Evolutionary conservation across 2,329 filamentous ascomycete genomes (phyloP).

Genomic region (Hypoxylon sp.): DNA sequence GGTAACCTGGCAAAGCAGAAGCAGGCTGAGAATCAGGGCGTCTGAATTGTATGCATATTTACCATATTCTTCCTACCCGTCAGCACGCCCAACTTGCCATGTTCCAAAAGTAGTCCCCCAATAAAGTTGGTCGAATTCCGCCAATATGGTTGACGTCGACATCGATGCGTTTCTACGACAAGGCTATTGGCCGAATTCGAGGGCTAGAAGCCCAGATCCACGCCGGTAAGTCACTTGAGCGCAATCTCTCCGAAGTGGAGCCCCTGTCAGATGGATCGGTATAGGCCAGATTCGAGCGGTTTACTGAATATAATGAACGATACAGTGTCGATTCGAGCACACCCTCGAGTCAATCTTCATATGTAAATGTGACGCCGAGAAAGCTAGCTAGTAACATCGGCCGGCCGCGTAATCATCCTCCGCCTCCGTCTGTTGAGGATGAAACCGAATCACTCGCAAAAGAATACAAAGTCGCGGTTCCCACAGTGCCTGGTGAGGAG

Average conservation of each 20-base stretch:
- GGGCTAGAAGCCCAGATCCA: constrained; percentile 48
- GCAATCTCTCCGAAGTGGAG: constrained; percentile 24
- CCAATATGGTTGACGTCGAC: constrained; percentile 51
- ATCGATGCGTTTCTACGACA: constrained; percentile 51
- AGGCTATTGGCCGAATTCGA: constrained; percentile 54
- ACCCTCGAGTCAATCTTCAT: constrained; percentile 42
- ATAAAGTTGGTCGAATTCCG: constrained; percentile 32
- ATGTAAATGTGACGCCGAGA: constrained; percentile 46
- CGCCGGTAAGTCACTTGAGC: constrained; percentile 47
- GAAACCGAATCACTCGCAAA: constrained; percentile 73
- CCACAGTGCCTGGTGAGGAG: constrained; percentile 64
- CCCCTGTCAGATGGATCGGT: constrained; percentile 10
- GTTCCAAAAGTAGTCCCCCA: constrained; percentile 41
- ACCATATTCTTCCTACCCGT: constrained; percentile 21
- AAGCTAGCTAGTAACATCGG: constrained; percentile 44
- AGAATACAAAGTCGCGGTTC: constrained; percentile 65
- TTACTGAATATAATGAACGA: constrained; percentile 43
- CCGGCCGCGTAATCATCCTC: constrained; percentile 63
- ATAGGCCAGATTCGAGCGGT: constrained; percentile 11
- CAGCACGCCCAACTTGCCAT: constrained; percentile 43
- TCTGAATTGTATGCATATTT: constrained; percentile 44
- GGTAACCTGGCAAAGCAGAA: constrained; percentile 38
- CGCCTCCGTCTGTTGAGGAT: constrained; percentile 78
- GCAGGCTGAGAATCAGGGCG: constrained; percentile 46
- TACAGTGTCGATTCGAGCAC: constrained; percentile 39